Percentiles rank a stretch among this genome's conserved stretches.
phyloP scores from a whole-genome alignment of 805 yeast genomes.

The Candida methanosorbosa region DNA sequence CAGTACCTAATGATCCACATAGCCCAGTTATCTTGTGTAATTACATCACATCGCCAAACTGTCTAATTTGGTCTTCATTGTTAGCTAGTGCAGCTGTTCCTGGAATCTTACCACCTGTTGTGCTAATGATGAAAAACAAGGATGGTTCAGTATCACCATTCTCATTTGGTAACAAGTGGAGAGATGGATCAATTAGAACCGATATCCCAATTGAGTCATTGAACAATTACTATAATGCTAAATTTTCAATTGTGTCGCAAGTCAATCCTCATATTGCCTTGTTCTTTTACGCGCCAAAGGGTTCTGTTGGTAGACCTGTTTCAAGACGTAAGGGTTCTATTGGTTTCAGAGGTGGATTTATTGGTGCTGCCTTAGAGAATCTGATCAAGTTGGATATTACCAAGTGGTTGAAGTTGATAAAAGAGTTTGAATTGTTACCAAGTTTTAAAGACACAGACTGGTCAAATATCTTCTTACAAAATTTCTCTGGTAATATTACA shows the following conservation, averaged over 20 bases:
- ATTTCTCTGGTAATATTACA: slow-evolving; percentile 68
- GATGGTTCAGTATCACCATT: slow-evolving; percentile 45
- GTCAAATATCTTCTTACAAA: slow-evolving; percentile 69
- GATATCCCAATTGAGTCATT: slow-evolving; percentile 71
- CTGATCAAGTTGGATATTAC: slow-evolving; percentile 61
- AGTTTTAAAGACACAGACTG: slow-evolving; percentile 67
- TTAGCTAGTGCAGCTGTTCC: slow-evolving; percentile 80
- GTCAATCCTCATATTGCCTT: slow-evolving; percentile 76
- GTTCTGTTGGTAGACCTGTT: slow-evolving; percentile 75
- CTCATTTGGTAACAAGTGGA: slow-evolving; percentile 67
- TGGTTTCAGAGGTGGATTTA: slow-evolving; percentile 68
- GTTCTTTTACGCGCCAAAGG: slow-evolving; percentile 71
- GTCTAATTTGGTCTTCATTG: slow-evolving; percentile 74
- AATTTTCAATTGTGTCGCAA: slow-evolving; percentile 69
- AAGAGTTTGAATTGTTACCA: slow-evolving; percentile 60
- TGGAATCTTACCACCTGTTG: slow-evolving; percentile 73
- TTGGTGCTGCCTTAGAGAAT: slow-evolving; percentile 65
- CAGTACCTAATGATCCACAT: slow-evolving; percentile 77
- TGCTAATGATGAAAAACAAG: slow-evolving; percentile 50
- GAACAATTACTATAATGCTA: slow-evolving; percentile 68
- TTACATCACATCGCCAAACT: slow-evolving; percentile 68
- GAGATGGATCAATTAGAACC: slow-evolving; percentile 72
- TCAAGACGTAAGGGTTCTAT: slow-evolving; percentile 40
- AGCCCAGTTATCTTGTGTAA: slow-evolving; percentile 76
- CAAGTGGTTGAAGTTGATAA: slow-evolving; percentile 68